Evolutionary conservation across 768 basidiomycete species (phyloP).

Genomic region (Trametes villosa): DNA sequence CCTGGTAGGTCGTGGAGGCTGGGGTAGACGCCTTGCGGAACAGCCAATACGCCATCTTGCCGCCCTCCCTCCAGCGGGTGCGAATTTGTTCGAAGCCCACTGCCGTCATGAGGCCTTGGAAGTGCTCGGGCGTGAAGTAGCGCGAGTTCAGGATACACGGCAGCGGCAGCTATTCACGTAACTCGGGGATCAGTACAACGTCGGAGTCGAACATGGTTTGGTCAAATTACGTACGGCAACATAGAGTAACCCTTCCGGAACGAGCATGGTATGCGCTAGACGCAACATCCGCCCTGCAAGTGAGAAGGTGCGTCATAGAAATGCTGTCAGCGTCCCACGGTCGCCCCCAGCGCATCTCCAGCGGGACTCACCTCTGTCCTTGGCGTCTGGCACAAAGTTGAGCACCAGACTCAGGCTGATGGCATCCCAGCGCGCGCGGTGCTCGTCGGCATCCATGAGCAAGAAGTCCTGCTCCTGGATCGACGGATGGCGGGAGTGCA

Average conservation of each 20-base stretch:
- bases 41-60: constrained; percentile 90
- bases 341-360: background rate
- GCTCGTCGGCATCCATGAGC: constrained; percentile 53
- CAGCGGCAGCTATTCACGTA: constrained; percentile 66
- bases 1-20: constrained; percentile 15
- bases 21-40: constrained; percentile 59
- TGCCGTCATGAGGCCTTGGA: constrained; percentile 58
- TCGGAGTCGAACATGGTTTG: background rate
- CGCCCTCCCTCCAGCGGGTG: constrained; percentile 63
- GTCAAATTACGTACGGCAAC: constrained; percentile 57
- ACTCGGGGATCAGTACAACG: background rate
- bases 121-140: constrained; percentile 67
- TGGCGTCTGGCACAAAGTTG: constrained; percentile 81
- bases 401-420: constrained; percentile 88
- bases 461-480: constrained; percentile 91
- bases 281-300: constrained; percentile 70
- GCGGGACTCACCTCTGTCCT: constrained; percentile 66
- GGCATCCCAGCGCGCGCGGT: constrained; percentile 69
- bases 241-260: constrained; percentile 62
- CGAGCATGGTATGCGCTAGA: constrained; percentile 60
- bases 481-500: constrained; percentile 79
- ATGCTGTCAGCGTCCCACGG: background rate
- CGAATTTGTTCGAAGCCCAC: constrained; percentile 69
- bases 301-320: background rate
- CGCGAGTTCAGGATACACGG: constrained; percentile 88